Percentiles rank a stretch among this genome's conserved stretches.
These are phyloP conservation scores for Termitomyces sp. DNA, from an alignment of 768 basidiomycete species.

Conservation along the genomic window DNA sequence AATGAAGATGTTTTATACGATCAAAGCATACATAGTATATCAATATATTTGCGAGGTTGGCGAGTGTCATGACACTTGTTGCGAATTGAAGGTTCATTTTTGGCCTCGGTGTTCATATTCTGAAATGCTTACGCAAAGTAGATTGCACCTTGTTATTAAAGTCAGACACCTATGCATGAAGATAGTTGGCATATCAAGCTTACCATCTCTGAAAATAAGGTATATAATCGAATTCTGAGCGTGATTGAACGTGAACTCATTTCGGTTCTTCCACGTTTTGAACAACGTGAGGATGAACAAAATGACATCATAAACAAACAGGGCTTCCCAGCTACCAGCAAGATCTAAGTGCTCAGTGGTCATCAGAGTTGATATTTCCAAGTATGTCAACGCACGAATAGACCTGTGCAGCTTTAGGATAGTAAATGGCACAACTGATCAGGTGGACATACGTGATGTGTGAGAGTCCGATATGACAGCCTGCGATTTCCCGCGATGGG, in stretches of 20 bases:
- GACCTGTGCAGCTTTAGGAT: slow-evolving; percentile 3
- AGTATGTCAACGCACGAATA: slow-evolving; percentile 5
- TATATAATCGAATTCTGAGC: slow-evolving; percentile 30
- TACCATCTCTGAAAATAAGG: slow-evolving; percentile 48
- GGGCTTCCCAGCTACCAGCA: slow-evolving; percentile 46
- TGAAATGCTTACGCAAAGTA: slow-evolving; percentile 46
- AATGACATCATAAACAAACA: slow-evolving; percentile 44
- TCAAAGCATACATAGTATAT: slow-evolving; percentile 11
- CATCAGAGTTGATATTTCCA: not conserved
- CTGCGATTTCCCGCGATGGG: slow-evolving; percentile 16
- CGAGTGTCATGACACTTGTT: slow-evolving; percentile 42
- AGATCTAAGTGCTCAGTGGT: slow-evolving; percentile 19
- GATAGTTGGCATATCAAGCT: slow-evolving; percentile 4
- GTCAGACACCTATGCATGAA: not conserved
- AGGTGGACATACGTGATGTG: slow-evolving; percentile 23
- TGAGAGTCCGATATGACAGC: slow-evolving; percentile 33
- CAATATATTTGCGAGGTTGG: not conserved
- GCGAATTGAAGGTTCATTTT: not conserved
- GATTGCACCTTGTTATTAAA: slow-evolving; percentile 37
- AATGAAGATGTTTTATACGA: not conserved
- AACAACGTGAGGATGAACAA: slow-evolving; percentile 45
- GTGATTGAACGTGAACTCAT: slow-evolving; percentile 21
- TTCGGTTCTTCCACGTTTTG: slow-evolving; percentile 38
- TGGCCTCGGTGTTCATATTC: not conserved
- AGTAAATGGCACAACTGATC: not conserved